Evolutionary conservation across 1,284 basidiomycete genomes (phyloP).

Genomic region (Cryptococcus neoformans): DNA sequence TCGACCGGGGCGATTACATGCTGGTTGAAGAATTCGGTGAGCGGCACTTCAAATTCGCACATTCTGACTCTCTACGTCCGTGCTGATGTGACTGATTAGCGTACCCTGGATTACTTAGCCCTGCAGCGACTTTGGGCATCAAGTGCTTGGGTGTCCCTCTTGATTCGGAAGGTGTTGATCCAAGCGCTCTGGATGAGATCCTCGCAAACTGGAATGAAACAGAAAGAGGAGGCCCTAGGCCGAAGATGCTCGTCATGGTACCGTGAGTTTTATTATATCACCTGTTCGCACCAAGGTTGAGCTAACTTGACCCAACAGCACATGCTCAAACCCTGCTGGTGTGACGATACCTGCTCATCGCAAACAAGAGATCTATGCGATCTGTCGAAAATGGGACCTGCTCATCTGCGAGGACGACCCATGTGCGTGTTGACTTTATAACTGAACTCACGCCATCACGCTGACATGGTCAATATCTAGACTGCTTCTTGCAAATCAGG

Average conservation of each 20-base stretch:
- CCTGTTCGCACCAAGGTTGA: not conserved
- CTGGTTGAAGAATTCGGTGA: conserved; percentile 44
- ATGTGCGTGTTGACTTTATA: conserved; percentile 36
- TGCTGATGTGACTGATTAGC: conserved; percentile 8
- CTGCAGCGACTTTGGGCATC: conserved; percentile 55
- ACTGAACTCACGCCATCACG: not conserved
- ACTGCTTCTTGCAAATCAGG: conserved; percentile 34
- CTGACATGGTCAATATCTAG: conserved; percentile 34
- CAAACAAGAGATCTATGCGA: conserved; percentile 70
- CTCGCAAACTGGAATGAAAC: conserved; percentile 63
- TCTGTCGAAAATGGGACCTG: conserved; percentile 69
- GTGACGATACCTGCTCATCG: conserved; percentile 60
- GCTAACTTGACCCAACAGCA: conserved; percentile 56
- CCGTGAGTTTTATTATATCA: conserved; percentile 38
- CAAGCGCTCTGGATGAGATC: conserved; percentile 57
- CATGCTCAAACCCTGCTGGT: conserved; percentile 64
- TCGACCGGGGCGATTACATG: conserved; percentile 33
- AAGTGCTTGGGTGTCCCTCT: conserved; percentile 60
- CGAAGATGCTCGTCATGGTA: conserved; percentile 42
- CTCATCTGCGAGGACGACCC: conserved; percentile 75
- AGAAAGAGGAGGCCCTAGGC: conserved; percentile 56
- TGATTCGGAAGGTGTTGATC: conserved; percentile 66
- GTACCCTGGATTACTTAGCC: conserved; percentile 58
- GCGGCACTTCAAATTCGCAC: not conserved
- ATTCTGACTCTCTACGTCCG: not conserved